phyloP scores from a whole-genome alignment of 768 basidiomycete genomes.

The Kwoniella mangroviensis region DNA sequence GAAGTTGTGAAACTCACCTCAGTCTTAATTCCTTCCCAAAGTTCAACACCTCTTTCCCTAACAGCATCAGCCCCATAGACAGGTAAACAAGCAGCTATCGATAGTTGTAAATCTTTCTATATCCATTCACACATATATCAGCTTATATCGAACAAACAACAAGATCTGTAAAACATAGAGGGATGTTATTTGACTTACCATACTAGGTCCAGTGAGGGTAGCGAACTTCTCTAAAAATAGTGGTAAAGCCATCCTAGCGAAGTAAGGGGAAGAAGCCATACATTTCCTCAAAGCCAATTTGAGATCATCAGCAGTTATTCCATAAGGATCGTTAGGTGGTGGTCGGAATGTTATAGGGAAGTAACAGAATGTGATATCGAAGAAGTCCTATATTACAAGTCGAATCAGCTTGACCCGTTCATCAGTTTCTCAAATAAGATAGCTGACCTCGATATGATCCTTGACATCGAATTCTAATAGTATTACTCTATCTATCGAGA shows the following conservation, averaged over 20 bases:
- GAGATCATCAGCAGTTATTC: conserved; percentile 85
- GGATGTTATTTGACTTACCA: conserved; percentile 63
- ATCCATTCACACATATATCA: not conserved
- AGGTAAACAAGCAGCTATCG: conserved; percentile 76
- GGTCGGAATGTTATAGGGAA: conserved; percentile 97
- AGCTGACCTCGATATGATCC: conserved; percentile 73
- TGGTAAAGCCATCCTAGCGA: conserved; percentile 82
- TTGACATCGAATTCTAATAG: conserved; percentile 84
- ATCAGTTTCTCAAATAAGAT: not conserved
- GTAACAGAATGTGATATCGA: conserved; percentile 96
- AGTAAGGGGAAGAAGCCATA: conserved; percentile 75
- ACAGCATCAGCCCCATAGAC: conserved; percentile 75
- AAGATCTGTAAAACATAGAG: not conserved
- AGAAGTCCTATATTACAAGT: conserved; percentile 69
- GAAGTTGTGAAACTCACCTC: conserved; percentile 65
- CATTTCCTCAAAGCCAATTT: conserved; percentile 68
- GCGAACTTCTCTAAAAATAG: conserved; percentile 90
- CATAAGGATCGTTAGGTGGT: conserved; percentile 90
- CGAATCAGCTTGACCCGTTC: not conserved
- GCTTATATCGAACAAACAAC: not conserved
- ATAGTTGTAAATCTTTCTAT: conserved; percentile 85
- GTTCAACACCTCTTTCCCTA: conserved; percentile 68
- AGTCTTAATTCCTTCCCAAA: conserved; percentile 91
- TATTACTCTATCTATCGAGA: conserved; percentile 83
- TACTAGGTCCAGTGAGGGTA: conserved; percentile 77